phyloP scores from a whole-genome alignment of 2,329 filamentous ascomycete species.

The Stemphylium beticola region DNA sequence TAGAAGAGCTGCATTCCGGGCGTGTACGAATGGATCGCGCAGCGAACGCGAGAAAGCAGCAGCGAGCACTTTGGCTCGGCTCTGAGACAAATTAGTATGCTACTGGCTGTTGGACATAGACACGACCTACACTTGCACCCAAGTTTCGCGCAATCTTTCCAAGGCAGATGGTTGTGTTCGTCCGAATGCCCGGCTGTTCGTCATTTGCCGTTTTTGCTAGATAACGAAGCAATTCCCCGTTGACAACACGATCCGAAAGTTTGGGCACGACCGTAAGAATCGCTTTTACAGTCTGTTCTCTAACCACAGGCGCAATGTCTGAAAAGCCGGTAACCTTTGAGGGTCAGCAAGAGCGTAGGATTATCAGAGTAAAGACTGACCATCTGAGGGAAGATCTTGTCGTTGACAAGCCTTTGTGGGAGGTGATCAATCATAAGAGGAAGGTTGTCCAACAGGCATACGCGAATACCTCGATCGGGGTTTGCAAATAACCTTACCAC shows the following conservation, averaged over 20 bases:
- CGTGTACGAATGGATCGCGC: constrained; percentile 93
- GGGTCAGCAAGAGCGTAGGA: constrained; percentile 31
- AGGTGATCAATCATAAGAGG: constrained; percentile 90
- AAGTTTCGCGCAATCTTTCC: constrained; percentile 95
- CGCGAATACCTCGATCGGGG: constrained; percentile 88
- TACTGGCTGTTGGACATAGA: neutral
- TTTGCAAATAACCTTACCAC: constrained; percentile 87
- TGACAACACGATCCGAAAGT: constrained; percentile 88
- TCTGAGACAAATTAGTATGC: constrained; percentile 53
- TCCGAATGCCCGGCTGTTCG: constrained; percentile 94
- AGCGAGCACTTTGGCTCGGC: constrained; percentile 86
- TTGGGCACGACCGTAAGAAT: constrained; percentile 87
- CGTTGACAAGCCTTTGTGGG: constrained; percentile 86
- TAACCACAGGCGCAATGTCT: constrained; percentile 85
- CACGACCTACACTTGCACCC: constrained; percentile 61
- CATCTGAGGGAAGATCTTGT: constrained; percentile 96
- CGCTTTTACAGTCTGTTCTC: constrained; percentile 95
- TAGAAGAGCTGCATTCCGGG: constrained; percentile 85
- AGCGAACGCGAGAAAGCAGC: constrained; percentile 90
- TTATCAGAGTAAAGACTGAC: constrained; percentile 52
- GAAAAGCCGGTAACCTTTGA: constrained; percentile 87
- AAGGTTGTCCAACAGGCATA: constrained; percentile 87
- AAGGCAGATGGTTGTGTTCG: constrained; percentile 96
- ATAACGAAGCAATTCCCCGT: constrained; percentile 88
- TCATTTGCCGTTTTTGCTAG: constrained; percentile 97